Evolutionary conservation across 306 rosid genomes (phyloP), one percentile per base, ranked within the genome.

Genomic region (Cucurbita argyrosperma): DNA sequence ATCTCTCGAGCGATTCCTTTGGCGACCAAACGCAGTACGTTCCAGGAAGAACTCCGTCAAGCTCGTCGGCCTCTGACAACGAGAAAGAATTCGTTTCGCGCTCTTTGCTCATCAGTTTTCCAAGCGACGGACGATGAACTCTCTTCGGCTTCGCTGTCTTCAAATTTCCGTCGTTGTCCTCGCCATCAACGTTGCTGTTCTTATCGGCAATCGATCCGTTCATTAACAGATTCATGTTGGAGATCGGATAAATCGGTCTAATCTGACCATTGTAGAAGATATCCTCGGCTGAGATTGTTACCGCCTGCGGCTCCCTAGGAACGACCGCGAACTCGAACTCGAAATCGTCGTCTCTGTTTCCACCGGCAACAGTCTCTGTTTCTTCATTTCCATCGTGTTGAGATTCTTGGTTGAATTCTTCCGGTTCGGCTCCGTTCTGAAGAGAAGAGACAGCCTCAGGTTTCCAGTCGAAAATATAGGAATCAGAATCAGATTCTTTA

Each of bases 261-360:
- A 95, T 95, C 46, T 83, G 92, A n/a, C 99, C 99, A 81, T 91
- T 85, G 58, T 51, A 80, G 83, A 95, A 95, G 74, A 91, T 81
- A 80, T 95, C 99, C 40, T 84, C 99, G 1, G 97, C 97, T 0
- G 98, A 82, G 4, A 87, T 85, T 0, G 87, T 83, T 0, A 82
- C 81, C 40, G 88, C 77, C 18, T 75, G 61, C 0, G 81, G 39
- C 19, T 84, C 88, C 21, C 64, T 71, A 51, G 80, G 56, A 21
- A 83, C 78, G 35, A 81, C 78, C 6, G 91, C 76, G 69, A 30
- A 30, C 35, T 30, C 35, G 35, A 95, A 95, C 39, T 95, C 96
- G 53, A 87, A 89, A 10, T 89, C 96, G 0, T 83, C 86, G 11
- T 64, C 85, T 0, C 49, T 76, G 1, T 23, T 13, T 47, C 13